phyloP scores from a whole-genome alignment of 257 asterid genomes.

The Nicotiana sylvestris region DNA sequence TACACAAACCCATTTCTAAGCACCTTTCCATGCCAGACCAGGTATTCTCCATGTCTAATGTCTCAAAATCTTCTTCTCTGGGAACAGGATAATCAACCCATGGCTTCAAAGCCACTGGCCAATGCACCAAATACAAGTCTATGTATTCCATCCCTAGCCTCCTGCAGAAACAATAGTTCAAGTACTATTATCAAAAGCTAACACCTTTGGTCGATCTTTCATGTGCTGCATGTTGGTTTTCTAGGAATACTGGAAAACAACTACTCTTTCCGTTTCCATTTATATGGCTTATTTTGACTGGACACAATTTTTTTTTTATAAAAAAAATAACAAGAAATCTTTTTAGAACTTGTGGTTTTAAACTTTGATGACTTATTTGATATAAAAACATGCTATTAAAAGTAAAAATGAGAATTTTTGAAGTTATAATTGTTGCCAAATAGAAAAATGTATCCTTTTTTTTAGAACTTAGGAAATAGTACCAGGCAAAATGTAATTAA shows the following conservation, averaged over 20 bases:
- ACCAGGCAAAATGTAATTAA: background rate
- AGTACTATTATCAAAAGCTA: background rate
- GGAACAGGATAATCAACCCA: slow-evolving; percentile 57
- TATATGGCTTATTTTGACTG: too few species aligned
- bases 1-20: slow-evolving; percentile 60
- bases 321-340: too few species aligned
- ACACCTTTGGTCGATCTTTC: background rate
- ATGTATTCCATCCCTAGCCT: slow-evolving; percentile 66
- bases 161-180: slow-evolving; percentile 24
- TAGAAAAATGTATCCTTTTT: background rate
- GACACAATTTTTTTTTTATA: too few species aligned
- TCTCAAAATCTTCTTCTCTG: slow-evolving; percentile 51
- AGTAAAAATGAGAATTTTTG: background rate
- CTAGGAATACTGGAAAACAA: background rate
- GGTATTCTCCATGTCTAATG: slow-evolving; percentile 46
- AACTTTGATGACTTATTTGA: too few species aligned
- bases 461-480: too few species aligned
- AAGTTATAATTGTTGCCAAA: background rate
- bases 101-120: slow-evolving; percentile 79
- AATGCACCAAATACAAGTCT: slow-evolving; percentile 83
- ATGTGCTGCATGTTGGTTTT: background rate
- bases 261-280: background rate
- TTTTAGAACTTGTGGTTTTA: too few species aligned
- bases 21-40: slow-evolving; percentile 88
- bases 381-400: too few species aligned